These are phyloP conservation scores for Macrolepiota albuminosa DNA, from an alignment of 768 basidiomycete species.

Conservation along the genomic window DNA sequence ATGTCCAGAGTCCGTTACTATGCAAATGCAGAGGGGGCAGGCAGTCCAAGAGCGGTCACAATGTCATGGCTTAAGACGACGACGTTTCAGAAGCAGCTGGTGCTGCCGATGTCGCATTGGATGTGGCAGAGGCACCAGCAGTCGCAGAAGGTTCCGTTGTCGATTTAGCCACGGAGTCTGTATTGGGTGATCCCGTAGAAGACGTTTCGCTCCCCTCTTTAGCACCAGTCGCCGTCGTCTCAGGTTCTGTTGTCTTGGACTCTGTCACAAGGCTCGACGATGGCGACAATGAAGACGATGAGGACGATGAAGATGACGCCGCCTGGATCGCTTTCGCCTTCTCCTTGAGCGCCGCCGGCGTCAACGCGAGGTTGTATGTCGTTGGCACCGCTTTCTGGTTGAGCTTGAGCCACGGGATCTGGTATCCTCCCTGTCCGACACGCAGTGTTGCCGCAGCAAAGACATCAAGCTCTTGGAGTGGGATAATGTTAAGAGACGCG, in stretches of 20 bases:
- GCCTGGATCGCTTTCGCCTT: slow-evolving; percentile 18
- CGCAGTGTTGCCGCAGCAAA: slow-evolving; percentile 40
- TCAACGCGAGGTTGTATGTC: slow-evolving; percentile 34
- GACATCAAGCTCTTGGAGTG: slow-evolving; percentile 50
- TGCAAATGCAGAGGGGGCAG: not conserved
- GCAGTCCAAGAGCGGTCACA: not conserved
- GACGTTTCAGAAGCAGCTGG: not conserved
- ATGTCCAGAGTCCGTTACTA: not conserved
- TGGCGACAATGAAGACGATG: not conserved
- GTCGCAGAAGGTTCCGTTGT: not conserved
- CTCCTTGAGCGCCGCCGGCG: slow-evolving; percentile 14
- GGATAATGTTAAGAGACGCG: slow-evolving; percentile 52
- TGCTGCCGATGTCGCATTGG: not conserved
- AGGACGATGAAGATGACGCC: not conserved
- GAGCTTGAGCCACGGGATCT: slow-evolving; percentile 62
- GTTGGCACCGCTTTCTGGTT: slow-evolving; percentile 50
- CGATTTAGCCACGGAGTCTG: not conserved
- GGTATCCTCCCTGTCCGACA: slow-evolving; percentile 52
- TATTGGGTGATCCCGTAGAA: not conserved
- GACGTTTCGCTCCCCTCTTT: not conserved
- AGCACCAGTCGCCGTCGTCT: not conserved
- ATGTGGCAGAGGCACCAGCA: not conserved
- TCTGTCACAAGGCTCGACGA: not conserved
- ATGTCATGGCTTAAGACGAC: not conserved
- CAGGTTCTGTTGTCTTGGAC: not conserved